Evolutionary conservation across 768 basidiomycete genomes (phyloP), one percentile per base, ranked within the genome.

Genomic region (Boletus insuetus): DNA sequence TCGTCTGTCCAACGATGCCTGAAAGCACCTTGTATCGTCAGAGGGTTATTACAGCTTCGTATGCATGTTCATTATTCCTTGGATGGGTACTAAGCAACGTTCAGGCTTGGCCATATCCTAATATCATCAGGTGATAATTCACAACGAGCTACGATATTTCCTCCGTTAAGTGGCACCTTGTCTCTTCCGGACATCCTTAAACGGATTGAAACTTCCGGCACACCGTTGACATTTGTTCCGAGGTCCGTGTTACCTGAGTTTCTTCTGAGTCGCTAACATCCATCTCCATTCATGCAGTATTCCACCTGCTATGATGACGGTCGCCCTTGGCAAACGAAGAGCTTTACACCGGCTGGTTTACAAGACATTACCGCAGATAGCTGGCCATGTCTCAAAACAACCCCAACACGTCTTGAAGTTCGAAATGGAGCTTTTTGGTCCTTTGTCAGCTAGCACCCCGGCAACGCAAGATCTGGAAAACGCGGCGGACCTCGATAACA

Each of bases 31-130:
- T 29, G 4, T 53, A 58, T 50, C n/a, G 32, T 45, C 54, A 40
- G 35, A 65, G 62, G 53, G 58, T 58, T 20, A 52, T 80, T 29
- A 69, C 69, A 5, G 80, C 80, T 26, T 78, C 75, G 79, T 80
- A 69, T 46, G 51, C 13, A 26, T 46, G 13, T 40, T 32, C 24
- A 47, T 47, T 29, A 20, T 9, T 50, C n/a, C 14, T 12, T 10
- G 17, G 40, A 58, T 37, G 6, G 17, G 53, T 50, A 58, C 39
- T 62, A 19, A 53, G 54, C 32, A 37, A 39, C 22, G 20, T 42
- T 42, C 49, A 89, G 87, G 32, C 65, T 82, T 35, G 87, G 87
- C 0, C 85, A 89, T 62, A 51, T 86, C 14, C 70, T 89, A n/a
- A 68, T 85, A 49, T 71, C 73, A 13, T 70, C 77, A 3, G 53